Conservation (phyloP, 2,329 filamentous ascomycete genomes). For the Colletotrichum sp. region DNA sequence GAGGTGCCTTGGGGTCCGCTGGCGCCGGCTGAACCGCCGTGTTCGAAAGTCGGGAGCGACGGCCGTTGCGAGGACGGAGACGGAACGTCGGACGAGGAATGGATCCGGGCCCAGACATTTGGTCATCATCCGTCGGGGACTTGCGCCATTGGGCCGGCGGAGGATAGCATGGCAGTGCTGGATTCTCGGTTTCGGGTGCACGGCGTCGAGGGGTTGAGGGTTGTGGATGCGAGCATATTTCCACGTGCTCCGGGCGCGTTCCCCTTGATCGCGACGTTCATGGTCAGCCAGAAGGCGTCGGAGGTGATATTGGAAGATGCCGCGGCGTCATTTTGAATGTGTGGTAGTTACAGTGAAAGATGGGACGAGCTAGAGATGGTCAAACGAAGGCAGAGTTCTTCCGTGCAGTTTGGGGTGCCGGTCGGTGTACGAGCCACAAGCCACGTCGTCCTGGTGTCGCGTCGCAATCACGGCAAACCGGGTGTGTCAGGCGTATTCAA, state of each 20-base stretch:
- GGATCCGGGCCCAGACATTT: conserved; percentile 46
- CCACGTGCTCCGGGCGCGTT: conserved; percentile 46
- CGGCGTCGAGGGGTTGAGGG: conserved; percentile 58
- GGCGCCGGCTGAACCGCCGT: conserved; percentile 20
- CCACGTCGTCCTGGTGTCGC: conserved; percentile 11
- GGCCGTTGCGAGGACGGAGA: conserved; percentile 28
- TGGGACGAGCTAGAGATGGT: background rate
- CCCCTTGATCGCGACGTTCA: conserved; percentile 49
- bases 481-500: background rate
- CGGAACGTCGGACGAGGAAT: conserved; percentile 45
- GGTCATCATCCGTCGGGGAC: conserved; percentile 64
- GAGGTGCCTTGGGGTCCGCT: conserved; percentile 7
- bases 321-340: background rate
- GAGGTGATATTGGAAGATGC: conserved; percentile 40
- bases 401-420: background rate
- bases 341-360: background rate
- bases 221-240: conserved; percentile 67
- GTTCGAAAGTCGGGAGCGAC: conserved; percentile 16
- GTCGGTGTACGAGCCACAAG: background rate
- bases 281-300: conserved; percentile 63
- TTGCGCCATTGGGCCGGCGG: conserved; percentile 58
- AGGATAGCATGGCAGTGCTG: conserved; percentile 59
- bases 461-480: background rate
- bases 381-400: background rate
- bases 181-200: conserved; percentile 62